Evolutionary conservation across 1,139 yeast genomes (phyloP).

Genomic region (Kodamaea plutei): DNA sequence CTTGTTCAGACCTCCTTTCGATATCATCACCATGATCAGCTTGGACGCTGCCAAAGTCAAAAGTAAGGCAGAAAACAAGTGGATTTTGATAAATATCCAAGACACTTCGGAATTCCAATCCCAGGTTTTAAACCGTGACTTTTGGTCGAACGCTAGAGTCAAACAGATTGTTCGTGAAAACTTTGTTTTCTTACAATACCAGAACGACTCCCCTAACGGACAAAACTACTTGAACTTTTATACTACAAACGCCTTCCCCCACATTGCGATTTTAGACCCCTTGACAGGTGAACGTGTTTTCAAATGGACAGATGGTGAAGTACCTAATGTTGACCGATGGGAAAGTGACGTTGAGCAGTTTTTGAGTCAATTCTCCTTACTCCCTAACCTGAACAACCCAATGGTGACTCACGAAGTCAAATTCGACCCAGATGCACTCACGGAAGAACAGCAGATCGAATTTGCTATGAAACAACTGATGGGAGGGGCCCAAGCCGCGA

Average conservation of each 20-base stretch:
- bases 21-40: slow-evolving; percentile 62
- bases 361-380: slow-evolving; percentile 60
- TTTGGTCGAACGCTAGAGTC: slow-evolving; percentile 76
- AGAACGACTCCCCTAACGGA: slow-evolving; percentile 72
- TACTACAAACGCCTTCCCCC: slow-evolving; percentile 67
- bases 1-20: slow-evolving; percentile 91
- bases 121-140: slow-evolving; percentile 86
- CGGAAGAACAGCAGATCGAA: slow-evolving; percentile 84
- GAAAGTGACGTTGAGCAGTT: slow-evolving; percentile 57
- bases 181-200: slow-evolving; percentile 81
- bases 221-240: slow-evolving; percentile 67
- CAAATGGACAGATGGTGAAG: slow-evolving; percentile 59
- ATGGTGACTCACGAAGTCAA: slow-evolving; percentile 50
- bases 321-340: slow-evolving; percentile 59
- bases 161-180: slow-evolving; percentile 61
- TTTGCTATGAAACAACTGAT: slow-evolving; percentile 72
- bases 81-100: slow-evolving; percentile 88
- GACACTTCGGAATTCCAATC: slow-evolving; percentile 81
- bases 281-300: slow-evolving; percentile 87
- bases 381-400: slow-evolving; percentile 67
- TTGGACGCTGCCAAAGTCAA: slow-evolving; percentile 67
- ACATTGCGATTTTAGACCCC: slow-evolving; percentile 89
- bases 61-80: slow-evolving; percentile 64
- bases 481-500: not conserved
- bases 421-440: slow-evolving; percentile 57